Evolutionary conservation across 129 eudicot species (phyloP), one percentile per base, ranked within the genome.

Genomic region (Pseudognaphalium luteoalbum): DNA sequence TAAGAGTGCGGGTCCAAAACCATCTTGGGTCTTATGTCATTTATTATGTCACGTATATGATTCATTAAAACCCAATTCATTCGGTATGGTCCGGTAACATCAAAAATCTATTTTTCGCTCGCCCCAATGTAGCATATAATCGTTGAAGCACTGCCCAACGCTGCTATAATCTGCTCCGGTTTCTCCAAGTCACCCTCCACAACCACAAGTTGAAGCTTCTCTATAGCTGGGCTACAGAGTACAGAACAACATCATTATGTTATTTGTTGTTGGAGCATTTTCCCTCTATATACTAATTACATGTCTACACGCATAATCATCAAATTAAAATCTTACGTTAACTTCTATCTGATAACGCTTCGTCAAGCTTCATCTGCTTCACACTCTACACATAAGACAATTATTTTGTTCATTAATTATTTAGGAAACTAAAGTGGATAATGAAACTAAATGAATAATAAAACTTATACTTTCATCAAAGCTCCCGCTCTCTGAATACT

Each of bases 171-270:
- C 83, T 79, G 87, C 51, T 83, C 83, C 19, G 47, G 79, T 71
- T 86, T 88, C 91, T 94, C 98, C 87, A 94, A 78, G 73, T 94
- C 98, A 75, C 98, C 91, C 42, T 87, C n/a, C n/a, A n/a, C n/a
- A n/a, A n/a, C 97, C 80, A 94, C 96, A 78, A 94, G 82, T 78
- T 94, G 93, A 85, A 94, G 88, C 93, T 82, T 94, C 86, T 91
- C 95, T 84, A 83, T 86, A 87, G 91, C 98, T 94, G 98, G 98
- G 88, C 97, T 94, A 94, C 87, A 94, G 91, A 79, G 81, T 94
- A 91, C 85, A 91, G 86, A 75, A 87, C 88, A 87, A 72, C 83
- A 20, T 32, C 32, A 73, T 62, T 30, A 80, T 82, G 88, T 83
- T 80, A 88, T 75, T 21, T 52, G 22, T 22, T 9, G 57, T 51